phyloP scores from a whole-genome alignment of 352 stramenopile genomes.

The Phytophthora fragariae region DNA sequence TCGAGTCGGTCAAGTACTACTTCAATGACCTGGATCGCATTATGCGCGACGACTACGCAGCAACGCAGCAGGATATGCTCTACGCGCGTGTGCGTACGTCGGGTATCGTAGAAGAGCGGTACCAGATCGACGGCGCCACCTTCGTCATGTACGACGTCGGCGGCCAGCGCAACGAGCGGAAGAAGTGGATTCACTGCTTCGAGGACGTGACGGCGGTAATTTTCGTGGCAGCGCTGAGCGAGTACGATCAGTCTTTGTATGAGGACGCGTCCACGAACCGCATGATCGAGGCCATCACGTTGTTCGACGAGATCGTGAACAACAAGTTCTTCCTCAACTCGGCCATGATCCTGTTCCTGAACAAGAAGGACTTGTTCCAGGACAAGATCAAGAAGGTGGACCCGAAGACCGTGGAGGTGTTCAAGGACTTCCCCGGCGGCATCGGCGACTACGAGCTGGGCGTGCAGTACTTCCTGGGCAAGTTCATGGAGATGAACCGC shows the following conservation, averaged over 20 bases:
- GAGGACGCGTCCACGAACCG: conserved; percentile 94
- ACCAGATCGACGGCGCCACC: conserved; percentile 95
- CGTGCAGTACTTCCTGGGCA: conserved; percentile 92
- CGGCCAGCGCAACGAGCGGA: conserved; percentile 96
- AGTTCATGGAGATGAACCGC: conserved; percentile 96
- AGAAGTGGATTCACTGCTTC: conserved; percentile 98
- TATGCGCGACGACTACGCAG: conserved; percentile 93
- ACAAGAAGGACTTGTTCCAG: conserved; percentile 98
- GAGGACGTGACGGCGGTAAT: conserved; percentile 97
- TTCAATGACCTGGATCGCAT: conserved; percentile 97
- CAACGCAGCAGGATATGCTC: conserved; percentile 96
- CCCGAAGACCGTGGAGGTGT: conserved; percentile 92
- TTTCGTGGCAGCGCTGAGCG: conserved; percentile 95
- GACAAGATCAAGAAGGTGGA: conserved; percentile 96
- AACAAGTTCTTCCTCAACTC: conserved; percentile 95
- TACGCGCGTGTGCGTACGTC: conserved; percentile 95
- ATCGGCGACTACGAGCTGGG: conserved; percentile 88
- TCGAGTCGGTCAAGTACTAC: conserved; percentile 97
- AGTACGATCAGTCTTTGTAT: conserved; percentile 96
- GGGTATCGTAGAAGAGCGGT: conserved; percentile 96
- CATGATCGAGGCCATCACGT: conserved; percentile 95
- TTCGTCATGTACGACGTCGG: conserved; percentile 98
- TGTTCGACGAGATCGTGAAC: conserved; percentile 97
- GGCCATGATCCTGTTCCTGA: conserved; percentile 97
- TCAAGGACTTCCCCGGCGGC: conserved; percentile 91